A percentile compares a stretch with the other conserved stretches of the same genome.
These are phyloP conservation scores for Grigorovia yakushimaensis DNA, from an alignment of 805 yeast genomes.

Conservation along the genomic window DNA sequence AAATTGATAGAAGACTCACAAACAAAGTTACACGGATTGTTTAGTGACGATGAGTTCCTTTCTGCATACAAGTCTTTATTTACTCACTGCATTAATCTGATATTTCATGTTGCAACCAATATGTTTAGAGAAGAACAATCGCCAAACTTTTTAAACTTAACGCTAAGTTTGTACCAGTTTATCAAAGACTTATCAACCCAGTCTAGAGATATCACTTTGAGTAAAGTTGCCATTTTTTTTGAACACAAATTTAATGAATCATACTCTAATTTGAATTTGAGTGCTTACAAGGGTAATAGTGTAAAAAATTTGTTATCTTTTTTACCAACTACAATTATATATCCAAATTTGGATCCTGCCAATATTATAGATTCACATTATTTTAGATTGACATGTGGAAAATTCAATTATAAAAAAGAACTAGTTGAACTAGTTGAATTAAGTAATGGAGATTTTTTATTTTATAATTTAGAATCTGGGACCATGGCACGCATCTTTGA, in stretches of 20 bases:
- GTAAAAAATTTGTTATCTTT: slow-evolving; percentile 20
- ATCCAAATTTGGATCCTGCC: slow-evolving; percentile 11
- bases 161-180: slow-evolving; percentile 6
- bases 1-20: neutral
- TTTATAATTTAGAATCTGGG: slow-evolving; percentile 19
- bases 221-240: neutral
- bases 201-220: neutral
- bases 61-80: slow-evolving; percentile 3
- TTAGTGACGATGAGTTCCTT: slow-evolving; percentile 1
- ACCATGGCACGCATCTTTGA: slow-evolving; percentile 2
- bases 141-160: slow-evolving; percentile 7
- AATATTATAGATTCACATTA: slow-evolving; percentile 14
- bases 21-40: neutral
- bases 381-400: slow-evolving; percentile 15
- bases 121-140: slow-evolving; percentile 10
- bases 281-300: slow-evolving; percentile 12
- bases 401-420: slow-evolving; percentile 9
- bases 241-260: slow-evolving; percentile 5
- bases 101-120: slow-evolving; percentile 9
- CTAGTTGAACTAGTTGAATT: slow-evolving; percentile 22
- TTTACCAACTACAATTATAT: slow-evolving; percentile 4
- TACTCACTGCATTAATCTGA: slow-evolving; percentile 7
- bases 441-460: slow-evolving; percentile 18
- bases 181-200: slow-evolving; percentile 2
- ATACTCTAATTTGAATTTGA: slow-evolving; percentile 8